Percentiles rank a stretch among this genome's conserved stretches.
Conservation (phyloP, 208 protist species). For the Herpetomonas tarakana region DNA sequence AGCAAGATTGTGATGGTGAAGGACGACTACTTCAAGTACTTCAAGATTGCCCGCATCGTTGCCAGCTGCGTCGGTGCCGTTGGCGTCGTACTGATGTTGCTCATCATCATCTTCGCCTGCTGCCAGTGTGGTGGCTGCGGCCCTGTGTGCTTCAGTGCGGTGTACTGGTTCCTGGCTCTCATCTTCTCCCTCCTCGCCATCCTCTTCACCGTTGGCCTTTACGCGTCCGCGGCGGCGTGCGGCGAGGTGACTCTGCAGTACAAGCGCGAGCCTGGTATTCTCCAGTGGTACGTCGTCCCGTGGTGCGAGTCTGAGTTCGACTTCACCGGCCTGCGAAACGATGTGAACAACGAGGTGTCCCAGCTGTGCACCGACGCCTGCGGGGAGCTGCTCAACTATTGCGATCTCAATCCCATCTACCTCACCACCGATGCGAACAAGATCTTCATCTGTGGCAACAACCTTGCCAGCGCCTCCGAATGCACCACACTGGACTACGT, state of each 20-base stretch:
- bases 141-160: constrained; percentile 28
- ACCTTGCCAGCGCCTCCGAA: constrained; percentile 9
- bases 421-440: constrained; percentile 4
- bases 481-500: constrained; percentile 47
- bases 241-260: constrained; percentile 66
- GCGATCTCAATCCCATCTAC: constrained; percentile 22
- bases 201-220: constrained; percentile 52
- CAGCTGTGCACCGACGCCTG: constrained; percentile 28
- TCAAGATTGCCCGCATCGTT: constrained; percentile 45
- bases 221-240: constrained; percentile 33
- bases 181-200: constrained; percentile 54
- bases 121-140: constrained; percentile 43
- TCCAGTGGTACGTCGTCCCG: constrained; percentile 80
- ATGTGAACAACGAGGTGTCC: constrained; percentile 23
- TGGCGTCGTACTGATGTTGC: constrained; percentile 52
- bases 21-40: constrained; percentile 64
- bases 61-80: constrained; percentile 46
- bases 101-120: constrained; percentile 50
- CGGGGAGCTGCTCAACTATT: constrained; percentile 49
- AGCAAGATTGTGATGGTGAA: constrained; percentile 23
- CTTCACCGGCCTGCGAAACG: constrained; percentile 25
- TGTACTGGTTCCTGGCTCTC: constrained; percentile 68
- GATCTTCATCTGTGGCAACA: constrained; percentile 51
- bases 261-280: constrained; percentile 56
- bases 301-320: constrained; percentile 49